These are phyloP conservation scores for Colletotrichum chrysophilum DNA, from an alignment of 2,329 filamentous ascomycete species.

Conservation along the genomic window DNA sequence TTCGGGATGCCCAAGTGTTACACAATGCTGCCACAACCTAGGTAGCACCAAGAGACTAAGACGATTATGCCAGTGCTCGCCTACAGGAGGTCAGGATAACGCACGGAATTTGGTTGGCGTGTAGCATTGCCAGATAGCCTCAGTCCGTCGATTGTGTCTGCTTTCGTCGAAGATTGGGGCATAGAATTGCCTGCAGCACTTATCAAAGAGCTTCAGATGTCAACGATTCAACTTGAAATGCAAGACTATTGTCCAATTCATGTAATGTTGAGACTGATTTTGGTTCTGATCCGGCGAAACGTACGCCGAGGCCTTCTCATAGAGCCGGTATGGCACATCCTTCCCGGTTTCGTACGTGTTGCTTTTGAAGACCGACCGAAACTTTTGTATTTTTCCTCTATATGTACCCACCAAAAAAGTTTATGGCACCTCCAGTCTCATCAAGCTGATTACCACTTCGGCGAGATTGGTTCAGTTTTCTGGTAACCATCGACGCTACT, in stretches of 20 bases:
- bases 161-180: not conserved
- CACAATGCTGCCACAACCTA: not conserved
- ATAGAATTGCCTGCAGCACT: rapidly evolving
- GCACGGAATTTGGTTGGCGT: not conserved
- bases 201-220: not conserved
- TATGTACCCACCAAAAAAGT: not conserved
- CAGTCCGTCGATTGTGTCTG: rapidly evolving
- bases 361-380: not conserved
- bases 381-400: not conserved
- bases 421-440: rapidly evolving
- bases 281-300: not conserved
- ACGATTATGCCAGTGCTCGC: rapidly evolving
- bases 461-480: not conserved
- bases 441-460: not conserved
- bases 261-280: not conserved
- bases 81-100: rapidly evolving
- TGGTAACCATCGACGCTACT: not conserved
- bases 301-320: not conserved
- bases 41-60: rapidly evolving
- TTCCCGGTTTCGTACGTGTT: not conserved
- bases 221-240: not conserved
- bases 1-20: not conserved
- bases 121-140: not conserved
- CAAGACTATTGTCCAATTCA: rapidly evolving
- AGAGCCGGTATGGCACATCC: not conserved